Percentiles rank a stretch among this genome's conserved stretches.
Evolutionary conservation across 768 basidiomycete species (phyloP).

Genomic region (Harrya chromipes): DNA sequence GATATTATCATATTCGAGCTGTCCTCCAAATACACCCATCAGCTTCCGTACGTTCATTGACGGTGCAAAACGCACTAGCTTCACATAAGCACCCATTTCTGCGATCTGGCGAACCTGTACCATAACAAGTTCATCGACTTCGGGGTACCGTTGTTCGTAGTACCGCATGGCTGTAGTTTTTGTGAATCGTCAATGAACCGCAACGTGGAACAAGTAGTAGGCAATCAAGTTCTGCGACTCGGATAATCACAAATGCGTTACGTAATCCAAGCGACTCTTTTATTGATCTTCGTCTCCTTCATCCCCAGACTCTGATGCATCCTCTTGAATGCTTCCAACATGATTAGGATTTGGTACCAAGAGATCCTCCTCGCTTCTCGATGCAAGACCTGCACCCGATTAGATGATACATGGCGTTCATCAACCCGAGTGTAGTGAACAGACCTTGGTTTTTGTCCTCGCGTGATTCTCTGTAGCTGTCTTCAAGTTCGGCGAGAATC

Average conservation of each 20-base stretch:
- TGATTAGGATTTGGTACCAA: conserved; percentile 72
- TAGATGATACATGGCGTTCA: neutral
- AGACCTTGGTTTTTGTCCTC: conserved; percentile 43
- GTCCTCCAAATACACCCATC: neutral
- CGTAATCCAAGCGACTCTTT: conserved; percentile 1
- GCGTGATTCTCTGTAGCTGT: conserved; percentile 56
- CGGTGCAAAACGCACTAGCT: conserved; percentile 62
- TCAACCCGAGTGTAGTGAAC: conserved; percentile 3
- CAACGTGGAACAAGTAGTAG: too few species aligned
- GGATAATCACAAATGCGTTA: conserved; percentile 1
- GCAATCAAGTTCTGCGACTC: too few species aligned
- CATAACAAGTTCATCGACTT: conserved; percentile 99
- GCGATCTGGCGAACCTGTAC: conserved; percentile 99
- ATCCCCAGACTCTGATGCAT: conserved; percentile 12
- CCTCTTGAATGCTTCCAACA: conserved; percentile 15
- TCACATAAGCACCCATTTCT: conserved; percentile 99
- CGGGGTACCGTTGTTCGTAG: conserved; percentile 90
- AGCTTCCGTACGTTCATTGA: neutral
- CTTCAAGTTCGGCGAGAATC: conserved; percentile 68
- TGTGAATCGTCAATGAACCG: neutral
- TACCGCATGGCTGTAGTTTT: conserved; percentile 62
- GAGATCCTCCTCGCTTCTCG: conserved; percentile 52
- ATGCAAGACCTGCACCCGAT: conserved; percentile 9
- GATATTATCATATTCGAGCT: conserved; percentile 99
- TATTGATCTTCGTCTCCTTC: conserved; percentile 11